Percentiles rank a stretch among this genome's conserved stretches.
Evolutionary conservation across 805 yeast genomes (phyloP).

Genomic region (Ogataea minuta): DNA sequence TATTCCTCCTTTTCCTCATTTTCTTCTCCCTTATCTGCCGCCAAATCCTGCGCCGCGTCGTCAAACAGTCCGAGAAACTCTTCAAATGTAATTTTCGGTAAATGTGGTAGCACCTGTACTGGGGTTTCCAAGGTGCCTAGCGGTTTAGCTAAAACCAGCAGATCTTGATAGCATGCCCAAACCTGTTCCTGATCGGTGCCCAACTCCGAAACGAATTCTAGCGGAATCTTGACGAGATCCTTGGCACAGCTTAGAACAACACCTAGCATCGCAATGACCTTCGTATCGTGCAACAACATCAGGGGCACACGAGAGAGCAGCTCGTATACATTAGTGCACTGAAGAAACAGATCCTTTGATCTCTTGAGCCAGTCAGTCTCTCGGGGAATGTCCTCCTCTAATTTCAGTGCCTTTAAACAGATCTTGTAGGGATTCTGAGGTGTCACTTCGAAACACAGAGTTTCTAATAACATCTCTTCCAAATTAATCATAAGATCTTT

Average conservation of each 20-base stretch:
- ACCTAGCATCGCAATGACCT: constrained; percentile 27
- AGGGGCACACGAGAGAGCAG: constrained; percentile 30
- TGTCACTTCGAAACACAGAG: constrained; percentile 47
- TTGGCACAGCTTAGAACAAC: constrained; percentile 24
- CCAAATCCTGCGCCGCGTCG: constrained; percentile 7
- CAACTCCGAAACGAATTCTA: constrained; percentile 16
- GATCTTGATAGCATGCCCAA: constrained; percentile 26
- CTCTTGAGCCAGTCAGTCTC: constrained; percentile 19
- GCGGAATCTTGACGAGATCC: constrained; percentile 19
- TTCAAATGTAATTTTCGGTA: constrained; percentile 22
- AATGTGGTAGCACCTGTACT: constrained; percentile 24
- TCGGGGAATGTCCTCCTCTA: constrained; percentile 19
- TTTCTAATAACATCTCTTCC: constrained; percentile 45
- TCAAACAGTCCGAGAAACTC: constrained; percentile 15
- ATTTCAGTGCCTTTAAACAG: constrained; percentile 23
- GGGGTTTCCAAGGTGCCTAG: constrained; percentile 23
- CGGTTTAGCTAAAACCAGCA: constrained; percentile 20
- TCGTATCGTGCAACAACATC: constrained; percentile 23
- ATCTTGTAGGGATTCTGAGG: constrained; percentile 40
- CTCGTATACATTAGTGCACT: constrained; percentile 30
- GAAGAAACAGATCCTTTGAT: constrained; percentile 20
- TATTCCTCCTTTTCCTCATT: constrained; percentile 1
- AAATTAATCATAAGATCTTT: constrained; percentile 43
- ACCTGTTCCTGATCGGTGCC: constrained; percentile 18
- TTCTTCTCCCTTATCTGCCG: constrained; percentile 4